Conservation (phyloP, 352 stramenopile genomes). For the Plasmopara halstedii region DNA sequence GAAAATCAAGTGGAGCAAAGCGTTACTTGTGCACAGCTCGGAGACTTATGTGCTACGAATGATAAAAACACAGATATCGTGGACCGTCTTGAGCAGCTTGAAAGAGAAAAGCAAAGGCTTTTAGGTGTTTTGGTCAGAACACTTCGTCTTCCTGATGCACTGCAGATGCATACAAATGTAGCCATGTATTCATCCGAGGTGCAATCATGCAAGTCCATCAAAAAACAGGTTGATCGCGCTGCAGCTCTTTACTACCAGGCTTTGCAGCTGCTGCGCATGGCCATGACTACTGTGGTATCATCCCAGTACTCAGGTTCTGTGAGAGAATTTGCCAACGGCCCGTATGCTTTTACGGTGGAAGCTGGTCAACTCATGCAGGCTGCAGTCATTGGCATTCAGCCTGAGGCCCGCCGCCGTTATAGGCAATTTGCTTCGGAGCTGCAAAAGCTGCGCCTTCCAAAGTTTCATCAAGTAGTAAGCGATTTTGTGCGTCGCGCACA, state of each 20-base stretch:
- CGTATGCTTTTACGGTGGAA: slow-evolving; percentile 60
- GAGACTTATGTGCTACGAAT: slow-evolving; percentile 14
- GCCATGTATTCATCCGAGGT: slow-evolving; percentile 66
- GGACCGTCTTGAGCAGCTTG: slow-evolving; percentile 36
- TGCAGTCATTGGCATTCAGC: slow-evolving; percentile 54
- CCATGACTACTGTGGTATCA: slow-evolving; percentile 54
- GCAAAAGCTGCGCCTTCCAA: slow-evolving; percentile 39
- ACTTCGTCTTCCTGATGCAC: slow-evolving; percentile 39
- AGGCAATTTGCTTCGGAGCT: slow-evolving; percentile 41
- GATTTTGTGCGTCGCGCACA: slow-evolving; percentile 56
- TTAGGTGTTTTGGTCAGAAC: slow-evolving; percentile 36
- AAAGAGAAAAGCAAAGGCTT: slow-evolving; percentile 55
- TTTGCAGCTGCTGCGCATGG: slow-evolving; percentile 55
- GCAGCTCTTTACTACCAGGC: slow-evolving; percentile 50
- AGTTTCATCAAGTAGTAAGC: slow-evolving; percentile 55
- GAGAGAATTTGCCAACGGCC: slow-evolving; percentile 61
- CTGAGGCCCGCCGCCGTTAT: slow-evolving; percentile 61
- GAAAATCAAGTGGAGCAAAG: slow-evolving; percentile 16
- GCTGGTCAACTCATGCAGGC: slow-evolving; percentile 59
- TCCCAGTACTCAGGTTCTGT: slow-evolving; percentile 56
- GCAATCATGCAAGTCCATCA: slow-evolving; percentile 58
- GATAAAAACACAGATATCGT: slow-evolving; percentile 20
- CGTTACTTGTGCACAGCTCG: slow-evolving; percentile 4
- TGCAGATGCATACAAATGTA: slow-evolving; percentile 66
- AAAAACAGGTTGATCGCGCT: slow-evolving; percentile 58